Conservation (phyloP, 331 rosid species). For the Stylosanthes scabra region DNA sequence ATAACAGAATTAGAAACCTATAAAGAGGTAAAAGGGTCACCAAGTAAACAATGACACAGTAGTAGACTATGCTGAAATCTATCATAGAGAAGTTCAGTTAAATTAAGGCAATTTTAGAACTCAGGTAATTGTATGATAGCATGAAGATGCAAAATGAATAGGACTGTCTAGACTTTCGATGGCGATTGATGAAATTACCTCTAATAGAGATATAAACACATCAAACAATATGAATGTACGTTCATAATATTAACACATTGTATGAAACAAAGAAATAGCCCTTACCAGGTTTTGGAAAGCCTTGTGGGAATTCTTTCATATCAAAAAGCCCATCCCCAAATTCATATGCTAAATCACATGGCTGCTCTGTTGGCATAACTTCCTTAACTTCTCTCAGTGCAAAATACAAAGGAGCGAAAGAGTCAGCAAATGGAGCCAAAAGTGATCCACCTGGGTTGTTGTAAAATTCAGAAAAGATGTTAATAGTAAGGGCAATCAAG, state of each 20-base stretch:
- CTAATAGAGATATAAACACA: slow-evolving; percentile 3
- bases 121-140: slow-evolving; percentile 13
- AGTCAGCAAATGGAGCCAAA: slow-evolving; percentile 59
- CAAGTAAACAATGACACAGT: not conserved
- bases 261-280: slow-evolving; percentile 1
- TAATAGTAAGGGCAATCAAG: slow-evolving; percentile 7
- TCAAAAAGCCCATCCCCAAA: slow-evolving; percentile 78
- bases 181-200: slow-evolving; percentile 13
- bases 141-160: slow-evolving; percentile 1
- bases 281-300: slow-evolving; percentile 83
- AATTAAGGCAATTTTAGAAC: slow-evolving; percentile 2
- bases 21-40: too few species aligned
- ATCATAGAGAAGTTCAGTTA: not conserved
- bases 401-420: slow-evolving; percentile 75
- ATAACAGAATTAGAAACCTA: too few species aligned
- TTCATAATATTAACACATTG: not conserved
- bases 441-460: slow-evolving; percentile 63
- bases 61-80: slow-evolving; percentile 15
- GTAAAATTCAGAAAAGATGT: slow-evolving; percentile 34
- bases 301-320: slow-evolving; percentile 67
- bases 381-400: slow-evolving; percentile 65
- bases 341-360: slow-evolving; percentile 87
- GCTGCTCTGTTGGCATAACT: slow-evolving; percentile 94
- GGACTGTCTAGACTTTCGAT: not conserved
- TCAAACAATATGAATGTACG: slow-evolving; percentile 8